Conservation (phyloP, 768 basidiomycete species). For the Clitopilus hobsonii region DNA sequence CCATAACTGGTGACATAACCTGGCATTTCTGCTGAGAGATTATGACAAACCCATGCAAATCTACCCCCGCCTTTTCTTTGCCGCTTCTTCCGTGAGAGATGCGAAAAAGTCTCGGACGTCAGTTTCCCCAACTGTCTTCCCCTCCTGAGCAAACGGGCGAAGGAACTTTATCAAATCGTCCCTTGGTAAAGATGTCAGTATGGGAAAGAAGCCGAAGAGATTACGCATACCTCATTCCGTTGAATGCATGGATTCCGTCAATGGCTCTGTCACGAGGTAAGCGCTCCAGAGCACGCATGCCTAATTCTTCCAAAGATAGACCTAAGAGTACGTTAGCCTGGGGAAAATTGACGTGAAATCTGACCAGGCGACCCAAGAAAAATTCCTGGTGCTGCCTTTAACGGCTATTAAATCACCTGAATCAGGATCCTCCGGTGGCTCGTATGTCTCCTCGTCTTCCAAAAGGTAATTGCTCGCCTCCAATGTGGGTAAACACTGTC, state of each 20-base stretch:
- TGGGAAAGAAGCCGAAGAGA: slow-evolving; percentile 4
- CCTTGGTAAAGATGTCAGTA: slow-evolving; percentile 30
- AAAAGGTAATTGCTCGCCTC: slow-evolving; percentile 55
- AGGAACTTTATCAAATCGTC: slow-evolving; percentile 69
- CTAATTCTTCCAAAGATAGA: slow-evolving; percentile 77
- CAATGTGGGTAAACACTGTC: slow-evolving; percentile 59
- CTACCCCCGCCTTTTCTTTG: slow-evolving; percentile 17
- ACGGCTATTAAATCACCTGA: slow-evolving; percentile 41
- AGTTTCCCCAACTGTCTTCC: slow-evolving; percentile 66
- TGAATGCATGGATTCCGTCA: slow-evolving; percentile 82
- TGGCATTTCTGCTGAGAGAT: not conserved
- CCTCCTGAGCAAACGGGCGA: slow-evolving; percentile 75
- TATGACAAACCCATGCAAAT: not conserved
- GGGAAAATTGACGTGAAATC: slow-evolving; percentile 6
- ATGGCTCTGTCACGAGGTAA: slow-evolving; percentile 78
- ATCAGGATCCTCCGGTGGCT: slow-evolving; percentile 84
- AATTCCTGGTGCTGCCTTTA: slow-evolving; percentile 3
- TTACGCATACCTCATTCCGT: slow-evolving; percentile 62
- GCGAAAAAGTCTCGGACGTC: slow-evolving; percentile 73
- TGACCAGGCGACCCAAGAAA: slow-evolving; percentile 9
- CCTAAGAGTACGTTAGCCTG: slow-evolving; percentile 32
- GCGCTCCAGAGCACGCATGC: slow-evolving; percentile 69
- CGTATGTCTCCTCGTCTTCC: slow-evolving; percentile 79
- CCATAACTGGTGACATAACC: not conserved
- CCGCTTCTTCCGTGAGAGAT: slow-evolving; percentile 33